A percentile compares a stretch with the other conserved stretches of the same genome.
Evolutionary conservation across 148 eudicot species (phyloP).

Genomic region (Salicornia ramosissima): DNA sequence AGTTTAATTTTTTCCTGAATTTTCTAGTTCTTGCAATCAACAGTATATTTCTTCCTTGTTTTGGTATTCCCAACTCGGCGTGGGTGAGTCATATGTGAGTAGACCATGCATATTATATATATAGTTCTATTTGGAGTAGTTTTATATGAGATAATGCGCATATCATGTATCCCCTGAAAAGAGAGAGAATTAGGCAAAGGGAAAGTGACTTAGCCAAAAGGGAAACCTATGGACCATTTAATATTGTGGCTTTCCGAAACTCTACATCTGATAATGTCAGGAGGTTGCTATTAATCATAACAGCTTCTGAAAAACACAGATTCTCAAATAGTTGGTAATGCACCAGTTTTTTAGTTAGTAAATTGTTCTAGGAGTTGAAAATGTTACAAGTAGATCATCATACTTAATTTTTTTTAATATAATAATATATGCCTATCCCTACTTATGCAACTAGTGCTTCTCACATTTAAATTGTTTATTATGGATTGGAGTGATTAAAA

Average conservation of each 20-base stretch:
- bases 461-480: constrained; percentile 26
- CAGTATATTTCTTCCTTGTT: no score
- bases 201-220: constrained; percentile 29
- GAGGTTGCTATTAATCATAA: background rate
- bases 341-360: constrained; percentile 17
- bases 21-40: no score
- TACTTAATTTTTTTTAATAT: no score
- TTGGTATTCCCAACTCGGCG: no score
- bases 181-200: constrained; percentile 13
- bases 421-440: constrained; percentile 8
- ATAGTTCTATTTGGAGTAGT: no score
- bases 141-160: no score
- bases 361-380: constrained; percentile 16
- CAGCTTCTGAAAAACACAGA: constrained; percentile 16
- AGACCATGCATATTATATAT: no score
- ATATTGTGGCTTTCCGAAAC: constrained; percentile 7
- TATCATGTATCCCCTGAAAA: background rate
- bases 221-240: background rate
- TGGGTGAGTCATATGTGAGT: no score
- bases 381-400: no score
- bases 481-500: no score
- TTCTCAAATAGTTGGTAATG: no score
- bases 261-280: background rate
- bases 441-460: constrained; percentile 29
- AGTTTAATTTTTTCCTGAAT: no score